phyloP scores from a whole-genome alignment of 75 land plant species.

The Chamaecyparis obtusa region DNA sequence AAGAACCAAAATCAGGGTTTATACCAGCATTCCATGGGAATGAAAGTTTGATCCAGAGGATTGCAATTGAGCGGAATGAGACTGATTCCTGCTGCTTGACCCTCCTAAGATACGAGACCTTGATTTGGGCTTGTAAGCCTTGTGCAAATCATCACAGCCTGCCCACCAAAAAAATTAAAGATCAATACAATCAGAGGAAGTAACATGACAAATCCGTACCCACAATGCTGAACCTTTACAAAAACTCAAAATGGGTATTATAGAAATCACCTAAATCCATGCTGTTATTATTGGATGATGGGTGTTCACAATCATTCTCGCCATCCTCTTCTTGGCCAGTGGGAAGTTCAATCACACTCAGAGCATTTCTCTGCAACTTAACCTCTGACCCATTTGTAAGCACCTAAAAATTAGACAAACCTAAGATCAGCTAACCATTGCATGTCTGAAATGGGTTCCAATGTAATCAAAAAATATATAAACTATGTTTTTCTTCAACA shows the following conservation, averaged over 20 bases:
- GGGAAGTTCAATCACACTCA: conserved; percentile 44
- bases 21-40: conserved; percentile 16
- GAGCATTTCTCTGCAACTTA: conserved; percentile 45
- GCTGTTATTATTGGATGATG: conserved; percentile 57
- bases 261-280: conserved; percentile 22
- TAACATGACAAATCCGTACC: conserved; percentile 1
- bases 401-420: conserved; percentile 12
- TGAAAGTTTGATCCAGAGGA: conserved; percentile 10
- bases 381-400: conserved; percentile 44
- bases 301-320: conserved; percentile 19
- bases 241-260: background rate
- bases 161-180: background rate
- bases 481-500: background rate
- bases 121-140: conserved; percentile 1
- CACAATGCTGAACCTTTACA: conserved; percentile 2
- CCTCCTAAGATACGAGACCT: conserved; percentile 13
- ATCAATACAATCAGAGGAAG: background rate
- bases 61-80: conserved; percentile 7
- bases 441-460: background rate
- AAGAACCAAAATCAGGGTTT: background rate
- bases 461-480: background rate
- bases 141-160: conserved; percentile 13
- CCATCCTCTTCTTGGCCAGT: conserved; percentile 40
- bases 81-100: conserved; percentile 4
- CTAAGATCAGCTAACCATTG: background rate